Base-by-base conservation (phyloP, 108 stramenopile species). In the Nitzschia sp. region DNA sequence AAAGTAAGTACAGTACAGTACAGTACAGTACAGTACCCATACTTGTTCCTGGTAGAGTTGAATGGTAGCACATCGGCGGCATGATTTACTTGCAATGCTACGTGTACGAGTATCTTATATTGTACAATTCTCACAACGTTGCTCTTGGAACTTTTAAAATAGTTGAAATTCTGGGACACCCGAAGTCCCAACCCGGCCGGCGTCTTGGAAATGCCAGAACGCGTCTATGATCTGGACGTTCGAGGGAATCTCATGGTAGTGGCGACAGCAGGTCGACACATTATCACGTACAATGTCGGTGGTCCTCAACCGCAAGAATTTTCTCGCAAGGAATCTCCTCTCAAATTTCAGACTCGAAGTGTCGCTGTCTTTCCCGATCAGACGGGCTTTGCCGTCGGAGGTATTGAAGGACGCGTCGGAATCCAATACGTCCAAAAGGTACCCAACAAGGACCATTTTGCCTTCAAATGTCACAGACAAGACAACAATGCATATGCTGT, bases 381-480 rank as follows among this genome's bases (percentile, higher is more conserved):
- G 45, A 82, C 90, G 5, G 97, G 97, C 0, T 97, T 96, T 78
- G 97, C 96, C 3, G 82, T 98, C 45, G 97, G 97, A 19, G 88
- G 88, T 54, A 96, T 98, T 66, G 98, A 98, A 72, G 98, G 98
- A 28, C 82, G 98, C 28, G 97, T 98, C 26, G 96, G 92, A 25
- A 94, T 99, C 31, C 96, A 97, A 62, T 97, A 98, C 67, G 70
- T 97, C n/a, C 72, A 93, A 53, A 90, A 91, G 53, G 80, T 86
- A 36, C 75, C 76, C 35, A 93, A 87, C 30, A 81, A 84, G 32
- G 88, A 95, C 28, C 84, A 85, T 57, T 99, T 98, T 84, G 96
- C 96, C 36, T 99, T 99, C 85, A 97, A 97, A 74, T 99, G 98
- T 71, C 98, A 99, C 86, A 80, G 94, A 61, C 80, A 91, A 46